Base-by-base conservation (phyloP, 768 basidiomycete genomes). In the Leccinum ochraceum region DNA sequence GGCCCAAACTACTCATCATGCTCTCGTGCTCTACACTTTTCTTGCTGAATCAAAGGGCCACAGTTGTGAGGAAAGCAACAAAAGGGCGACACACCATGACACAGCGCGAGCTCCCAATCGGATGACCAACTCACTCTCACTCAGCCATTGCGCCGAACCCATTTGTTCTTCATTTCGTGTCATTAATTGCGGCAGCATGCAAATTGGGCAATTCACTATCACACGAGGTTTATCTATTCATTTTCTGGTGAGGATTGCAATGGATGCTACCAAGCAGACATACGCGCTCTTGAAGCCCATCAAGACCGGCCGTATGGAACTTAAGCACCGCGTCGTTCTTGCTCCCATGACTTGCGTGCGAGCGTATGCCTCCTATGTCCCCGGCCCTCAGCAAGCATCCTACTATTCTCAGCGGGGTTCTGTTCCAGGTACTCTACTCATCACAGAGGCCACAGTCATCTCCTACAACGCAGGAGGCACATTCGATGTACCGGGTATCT, bases 401-500 rank as follows among this genome's bases (percentile, higher is more conserved):
- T 85, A 83, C 68, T 85, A 84, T 63, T 57, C 71, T 2, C 84
- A 85, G 64, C 79, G 84, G 0, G 77, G 74, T 5, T 72, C 74
- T 36, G 64, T 70, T 0, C 79, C 81, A 0, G 86, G 86, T 0
- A 86, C 82, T 0, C 71, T 88, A 10, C 71, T 85, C 49, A 78
- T 90, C 58, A 71, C 83, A 2, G 86, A 89, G 70, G 86, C 78
- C 0, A 84, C 85, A 2, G 74, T 80, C 55, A 81, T 89, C 53
- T 78, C 81, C 0, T 68, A 17, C 2, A 65, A 78, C 14, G 84
- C 85, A 0, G 83, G 81, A 3, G 86, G 85, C 1, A 76, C 72
- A 46, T 54, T 59, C 2, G 71, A 83, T 57, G 79, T 81, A 0
- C 89, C 89, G 2, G 89, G 89, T 1, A 83, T 90, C 57, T 90